A percentile compares a stretch with the other conserved stretches of the same genome.
Conservation (phyloP, 768 basidiomycete species). For the Termitomyces sp. region DNA sequence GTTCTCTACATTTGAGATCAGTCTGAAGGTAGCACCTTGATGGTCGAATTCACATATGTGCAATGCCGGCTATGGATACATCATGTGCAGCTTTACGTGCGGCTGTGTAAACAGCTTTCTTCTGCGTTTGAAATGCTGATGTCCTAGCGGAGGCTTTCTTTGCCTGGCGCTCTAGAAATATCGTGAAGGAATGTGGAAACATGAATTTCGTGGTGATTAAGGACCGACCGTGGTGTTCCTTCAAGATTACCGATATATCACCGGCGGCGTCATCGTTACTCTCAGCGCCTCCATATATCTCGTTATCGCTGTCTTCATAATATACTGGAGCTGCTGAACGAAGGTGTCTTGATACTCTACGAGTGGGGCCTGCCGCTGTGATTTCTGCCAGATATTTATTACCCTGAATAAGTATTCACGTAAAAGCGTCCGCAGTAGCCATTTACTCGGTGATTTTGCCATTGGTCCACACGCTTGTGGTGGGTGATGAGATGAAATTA, state of each 20-base stretch:
- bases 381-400: neutral
- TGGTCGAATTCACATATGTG: constrained; percentile 20
- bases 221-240: constrained; percentile 12
- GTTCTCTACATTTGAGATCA: constrained; percentile 19
- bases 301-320: constrained; percentile 9
- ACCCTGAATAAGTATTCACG: neutral
- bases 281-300: constrained; percentile 15
- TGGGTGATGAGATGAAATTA: neutral
- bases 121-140: constrained; percentile 24
- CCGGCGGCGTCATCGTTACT: constrained; percentile 1
- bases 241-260: constrained; percentile 9
- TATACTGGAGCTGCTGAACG: constrained; percentile 15
- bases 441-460: neutral
- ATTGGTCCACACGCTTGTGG: neutral
- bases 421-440: neutral
- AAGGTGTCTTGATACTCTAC: neutral
- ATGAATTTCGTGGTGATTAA: neutral
- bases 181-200: constrained; percentile 1
- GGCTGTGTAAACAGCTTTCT: constrained; percentile 25
- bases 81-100: constrained; percentile 26
- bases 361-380: neutral
- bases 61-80: constrained; percentile 21
- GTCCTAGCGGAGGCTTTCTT: constrained; percentile 19
- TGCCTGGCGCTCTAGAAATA: constrained; percentile 20
- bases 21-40: neutral